Evolutionary conservation across 495 filamentous ascomycete species (phyloP), one percentile per base, ranked within the genome.

Genomic region (Daldinia vernicosa): DNA sequence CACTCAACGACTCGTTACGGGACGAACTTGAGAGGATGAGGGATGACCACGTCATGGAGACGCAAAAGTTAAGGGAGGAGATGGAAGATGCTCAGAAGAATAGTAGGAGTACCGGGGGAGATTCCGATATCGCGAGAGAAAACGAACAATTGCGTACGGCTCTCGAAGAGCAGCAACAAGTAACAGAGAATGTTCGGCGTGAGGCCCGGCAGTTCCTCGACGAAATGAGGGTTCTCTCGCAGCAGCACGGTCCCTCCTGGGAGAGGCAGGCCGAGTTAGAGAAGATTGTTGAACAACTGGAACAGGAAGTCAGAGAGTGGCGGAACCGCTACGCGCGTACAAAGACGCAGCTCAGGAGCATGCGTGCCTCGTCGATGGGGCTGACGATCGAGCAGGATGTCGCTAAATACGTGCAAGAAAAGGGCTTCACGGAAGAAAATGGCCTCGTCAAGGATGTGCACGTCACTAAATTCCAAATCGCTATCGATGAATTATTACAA

Each of bases 381-480:
- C 81, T 94, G 8, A 82, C 87, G 9, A 86, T 92, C 53, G 88
- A 88, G 32, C 83, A 89, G 28, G 90, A 95, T 67, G 87, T 86
- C 4, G 83, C 80, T 62, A 83, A 87, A 60, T 83, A 88, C 56
- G 83, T 88, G 39, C 88, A 88, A 57, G 91, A 95, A 59, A 88
- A 88, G 62, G 90, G 89, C 12, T 88, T 97, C 69, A 84, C 90
- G 22, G 84, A 91, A 63, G 84, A 87, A 9, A 85, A 91, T 55
- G 95, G 95, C 2, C 76, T 95, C 26, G 88, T 99, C 53, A 92
- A 91, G 79, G 94, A 97, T 79, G 87, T 97, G 22, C 91, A 97
- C 80, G 88, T 99, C 52, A 97, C 95, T 37, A 93, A 92, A 69
- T 98, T 97, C 84, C 95, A 99, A 77, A 91, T 98, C 69, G 88